phyloP scores from a whole-genome alignment of 805 yeast genomes.

The Candida glaebosa region DNA sequence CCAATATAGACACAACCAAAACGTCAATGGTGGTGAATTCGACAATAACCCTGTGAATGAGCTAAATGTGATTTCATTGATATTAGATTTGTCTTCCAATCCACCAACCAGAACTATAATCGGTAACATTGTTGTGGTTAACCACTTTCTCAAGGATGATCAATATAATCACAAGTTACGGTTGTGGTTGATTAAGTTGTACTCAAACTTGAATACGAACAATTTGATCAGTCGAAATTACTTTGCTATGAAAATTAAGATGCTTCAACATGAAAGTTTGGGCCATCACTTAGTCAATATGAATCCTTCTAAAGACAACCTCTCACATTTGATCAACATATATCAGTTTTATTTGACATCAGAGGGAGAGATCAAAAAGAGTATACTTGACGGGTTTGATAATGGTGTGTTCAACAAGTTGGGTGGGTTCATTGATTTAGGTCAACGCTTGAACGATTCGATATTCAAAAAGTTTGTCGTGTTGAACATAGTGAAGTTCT shows the following conservation, averaged over 20 bases:
- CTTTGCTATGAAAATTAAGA: constrained; percentile 57
- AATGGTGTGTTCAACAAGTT: constrained; percentile 63
- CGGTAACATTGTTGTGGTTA: constrained; percentile 53
- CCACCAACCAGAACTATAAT: constrained; percentile 19
- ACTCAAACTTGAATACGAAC: constrained; percentile 54
- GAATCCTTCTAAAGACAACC: constrained; percentile 39
- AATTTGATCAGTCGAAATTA: constrained; percentile 50
- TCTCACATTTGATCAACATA: constrained; percentile 32
- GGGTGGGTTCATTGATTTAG: constrained; percentile 62
- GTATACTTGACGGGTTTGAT: constrained; percentile 52
- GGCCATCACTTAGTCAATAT: constrained; percentile 44
- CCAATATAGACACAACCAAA: constrained; percentile 23
- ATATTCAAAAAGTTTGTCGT: constrained; percentile 37
- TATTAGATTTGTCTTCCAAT: constrained; percentile 17
- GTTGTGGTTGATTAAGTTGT: constrained; percentile 67
- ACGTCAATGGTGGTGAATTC: constrained; percentile 42
- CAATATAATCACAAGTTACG: constrained; percentile 69
- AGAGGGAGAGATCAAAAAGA: constrained; percentile 47
- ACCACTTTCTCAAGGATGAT: constrained; percentile 52
- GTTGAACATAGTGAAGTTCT: constrained; percentile 29
- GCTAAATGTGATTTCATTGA: constrained; percentile 53
- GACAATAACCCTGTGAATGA: constrained; percentile 75
- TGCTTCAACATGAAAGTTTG: constrained; percentile 72
- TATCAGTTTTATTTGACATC: constrained; percentile 53
- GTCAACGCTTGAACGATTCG: constrained; percentile 49